Percentiles rank a stretch among this genome's conserved stretches.
Evolutionary conservation across 148 eudicot genomes (phyloP).

Genomic region (Nepenthes gracilis): DNA sequence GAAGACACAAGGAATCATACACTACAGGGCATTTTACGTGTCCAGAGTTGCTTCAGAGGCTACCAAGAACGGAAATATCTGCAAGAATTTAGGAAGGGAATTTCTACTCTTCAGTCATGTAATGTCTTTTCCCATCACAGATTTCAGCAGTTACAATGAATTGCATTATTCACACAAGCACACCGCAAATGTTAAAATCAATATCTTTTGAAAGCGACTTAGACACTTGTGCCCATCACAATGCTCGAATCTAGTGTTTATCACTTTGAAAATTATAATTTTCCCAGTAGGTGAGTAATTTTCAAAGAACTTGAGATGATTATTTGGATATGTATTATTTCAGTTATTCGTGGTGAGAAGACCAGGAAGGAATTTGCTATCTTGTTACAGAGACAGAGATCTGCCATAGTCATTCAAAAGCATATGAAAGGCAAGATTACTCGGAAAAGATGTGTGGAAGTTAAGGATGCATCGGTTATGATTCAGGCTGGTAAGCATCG

Average conservation of each 20-base stretch:
- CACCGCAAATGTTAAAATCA: neutral
- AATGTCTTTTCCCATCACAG: conserved; percentile 7
- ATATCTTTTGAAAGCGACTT: neutral
- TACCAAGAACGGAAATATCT: conserved; percentile 65
- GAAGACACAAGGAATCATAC: conserved; percentile 97
- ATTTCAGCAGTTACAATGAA: neutral
- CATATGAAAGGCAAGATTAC: conserved; percentile 31
- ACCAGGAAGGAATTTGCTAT: conserved; percentile 67
- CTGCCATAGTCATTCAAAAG: conserved; percentile 76
- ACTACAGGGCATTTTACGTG: conserved; percentile 84
- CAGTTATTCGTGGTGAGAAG: conserved; percentile 87
- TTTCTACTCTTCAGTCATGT: conserved; percentile 80
- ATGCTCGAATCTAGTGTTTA: neutral
- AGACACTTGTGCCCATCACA: neutral
- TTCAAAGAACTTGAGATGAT: neutral
- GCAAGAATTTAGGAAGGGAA: conserved; percentile 47
- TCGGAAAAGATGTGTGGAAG: conserved; percentile 34
- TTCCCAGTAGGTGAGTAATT: no score
- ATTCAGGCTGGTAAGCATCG: conserved; percentile 60
- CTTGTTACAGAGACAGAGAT: conserved; percentile 57
- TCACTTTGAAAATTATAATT: neutral
- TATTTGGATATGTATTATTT: neutral
- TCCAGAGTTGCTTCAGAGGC: conserved; percentile 96
- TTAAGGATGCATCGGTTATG: conserved; percentile 40
- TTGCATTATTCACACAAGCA: neutral